These are phyloP conservation scores for Phytophthora aleatoria DNA, from an alignment of 352 stramenopile species.

Conservation along the genomic window DNA sequence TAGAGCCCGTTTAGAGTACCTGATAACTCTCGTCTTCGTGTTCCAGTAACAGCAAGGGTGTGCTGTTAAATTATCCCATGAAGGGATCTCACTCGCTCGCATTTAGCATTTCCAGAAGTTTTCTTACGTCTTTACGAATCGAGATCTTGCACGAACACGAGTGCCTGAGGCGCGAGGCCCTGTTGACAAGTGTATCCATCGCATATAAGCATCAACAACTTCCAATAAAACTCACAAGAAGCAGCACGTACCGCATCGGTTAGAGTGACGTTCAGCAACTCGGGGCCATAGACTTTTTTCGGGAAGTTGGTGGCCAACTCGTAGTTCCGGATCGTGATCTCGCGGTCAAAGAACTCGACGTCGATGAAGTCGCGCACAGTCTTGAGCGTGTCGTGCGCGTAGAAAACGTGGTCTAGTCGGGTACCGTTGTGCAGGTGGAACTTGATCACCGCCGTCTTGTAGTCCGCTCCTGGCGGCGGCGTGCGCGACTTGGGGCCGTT, in stretches of 20 bases:
- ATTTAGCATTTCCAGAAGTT: conserved; percentile 5
- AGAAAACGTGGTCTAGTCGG: conserved; percentile 80
- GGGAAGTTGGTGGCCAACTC: conserved; percentile 88
- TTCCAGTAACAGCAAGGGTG: not conserved
- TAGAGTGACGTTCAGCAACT: conserved; percentile 67
- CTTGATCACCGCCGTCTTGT: conserved; percentile 78
- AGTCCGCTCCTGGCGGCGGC: conserved; percentile 50
- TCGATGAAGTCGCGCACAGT: conserved; percentile 83
- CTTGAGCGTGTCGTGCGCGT: conserved; percentile 78
- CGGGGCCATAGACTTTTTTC: conserved; percentile 70
- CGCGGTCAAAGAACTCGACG: conserved; percentile 79
- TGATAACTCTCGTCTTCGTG: not conserved
- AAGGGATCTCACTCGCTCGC: conserved; percentile 12
- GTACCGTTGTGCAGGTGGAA: conserved; percentile 86
- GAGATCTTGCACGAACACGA: conserved; percentile 85
- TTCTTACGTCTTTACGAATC: conserved; percentile 57
- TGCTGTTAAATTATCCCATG: too few species aligned
- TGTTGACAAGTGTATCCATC: conserved; percentile 25
- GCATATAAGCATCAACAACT: conserved; percentile 6
- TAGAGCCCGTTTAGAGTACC: conserved; percentile 11
- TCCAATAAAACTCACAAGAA: not conserved
- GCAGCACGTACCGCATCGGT: conserved; percentile 61
- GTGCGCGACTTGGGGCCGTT: conserved; percentile 52
- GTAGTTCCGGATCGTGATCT: conserved; percentile 79
- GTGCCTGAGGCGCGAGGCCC: conserved; percentile 72